Percentiles rank a stretch among this genome's conserved stretches.
These are phyloP conservation scores for Gypsophila paniculata DNA, from an alignment of 179 eudicot genomes.

Conservation along the genomic window DNA sequence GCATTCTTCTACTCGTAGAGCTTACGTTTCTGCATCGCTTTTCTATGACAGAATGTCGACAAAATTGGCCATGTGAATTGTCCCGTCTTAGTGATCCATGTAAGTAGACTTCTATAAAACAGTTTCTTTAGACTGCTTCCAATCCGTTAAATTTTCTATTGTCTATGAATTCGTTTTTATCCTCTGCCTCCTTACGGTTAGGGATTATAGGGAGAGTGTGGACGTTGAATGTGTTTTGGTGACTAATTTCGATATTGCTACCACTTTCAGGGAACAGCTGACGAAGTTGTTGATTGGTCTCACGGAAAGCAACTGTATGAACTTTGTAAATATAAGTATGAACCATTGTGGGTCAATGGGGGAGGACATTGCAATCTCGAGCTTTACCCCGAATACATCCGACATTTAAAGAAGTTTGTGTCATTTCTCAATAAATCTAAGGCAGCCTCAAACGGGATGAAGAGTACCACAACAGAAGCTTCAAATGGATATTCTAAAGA, in stretches of 20 bases:
- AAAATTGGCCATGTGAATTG: slow-evolving; percentile 75
- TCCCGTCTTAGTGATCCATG: slow-evolving; percentile 81
- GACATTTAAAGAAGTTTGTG: slow-evolving; percentile 79
- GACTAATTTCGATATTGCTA: background rate
- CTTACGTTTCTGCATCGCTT: slow-evolving; percentile 11
- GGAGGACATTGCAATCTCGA: slow-evolving; percentile 99
- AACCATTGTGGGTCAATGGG: slow-evolving; percentile 89
- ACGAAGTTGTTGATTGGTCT: slow-evolving; percentile 92
- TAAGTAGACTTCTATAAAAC: slow-evolving; percentile 34
- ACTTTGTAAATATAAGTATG: slow-evolving; percentile 79
- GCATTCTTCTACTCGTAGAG: slow-evolving; percentile 1
- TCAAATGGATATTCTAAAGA: slow-evolving; percentile 41
- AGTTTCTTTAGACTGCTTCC: background rate
- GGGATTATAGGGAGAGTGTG: too few species aligned
- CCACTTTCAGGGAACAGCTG: slow-evolving; percentile 75
- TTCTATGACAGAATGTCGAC: slow-evolving; percentile 66
- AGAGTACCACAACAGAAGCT: slow-evolving; percentile 18
- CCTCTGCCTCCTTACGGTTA: too few species aligned
- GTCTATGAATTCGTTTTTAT: too few species aligned
- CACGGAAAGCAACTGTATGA: slow-evolving; percentile 93
- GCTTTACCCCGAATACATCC: slow-evolving; percentile 79
- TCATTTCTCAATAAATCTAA: slow-evolving; percentile 59
- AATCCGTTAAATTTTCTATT: background rate
- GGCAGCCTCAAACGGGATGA: slow-evolving; percentile 26
- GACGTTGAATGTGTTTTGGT: too few species aligned